Evolutionary conservation across 169 alveolate species (phyloP).

Genomic region (Cryptosporidium parvum): DNA sequence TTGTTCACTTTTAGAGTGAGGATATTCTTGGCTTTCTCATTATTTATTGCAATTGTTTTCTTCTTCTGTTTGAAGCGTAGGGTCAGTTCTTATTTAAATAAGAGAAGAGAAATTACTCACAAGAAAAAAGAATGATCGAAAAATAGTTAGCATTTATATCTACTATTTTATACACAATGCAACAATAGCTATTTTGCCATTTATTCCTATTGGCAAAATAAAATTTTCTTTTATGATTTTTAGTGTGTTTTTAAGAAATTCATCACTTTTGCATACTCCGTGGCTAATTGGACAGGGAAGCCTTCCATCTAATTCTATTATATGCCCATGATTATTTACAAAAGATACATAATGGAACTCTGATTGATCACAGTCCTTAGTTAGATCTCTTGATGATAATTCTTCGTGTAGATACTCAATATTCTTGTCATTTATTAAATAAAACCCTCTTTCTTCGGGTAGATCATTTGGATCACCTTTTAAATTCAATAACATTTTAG

Average conservation of each 20-base stretch:
- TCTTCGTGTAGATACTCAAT: constrained; percentile 20
- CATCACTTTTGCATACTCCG: constrained; percentile 9
- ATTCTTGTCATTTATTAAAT: background rate
- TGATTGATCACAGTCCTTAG: background rate
- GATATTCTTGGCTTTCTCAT: background rate
- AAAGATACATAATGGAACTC: constrained; percentile 43
- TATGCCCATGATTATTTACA: background rate
- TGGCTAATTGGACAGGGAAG: constrained; percentile 44
- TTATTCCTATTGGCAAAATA: background rate
- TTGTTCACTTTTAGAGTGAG: constrained; percentile 39
- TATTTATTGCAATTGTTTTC: background rate
- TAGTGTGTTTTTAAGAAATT: constrained; percentile 7
- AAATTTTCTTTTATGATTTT: constrained; percentile 26
- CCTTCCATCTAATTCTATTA: constrained; percentile 50
- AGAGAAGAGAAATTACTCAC: background rate
- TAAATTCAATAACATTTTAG: background rate
- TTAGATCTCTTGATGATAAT: constrained; percentile 4
- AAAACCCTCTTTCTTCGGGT: constrained; percentile 1
- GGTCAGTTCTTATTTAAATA: background rate
- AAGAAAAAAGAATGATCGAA: background rate
- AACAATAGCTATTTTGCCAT: constrained; percentile 25
- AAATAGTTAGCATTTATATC: background rate
- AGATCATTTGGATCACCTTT: background rate
- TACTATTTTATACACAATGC: background rate
- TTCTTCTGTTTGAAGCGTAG: background rate